phyloP scores from a whole-genome alignment of 139 green algal genomes.

The Micractinium conductrix region DNA sequence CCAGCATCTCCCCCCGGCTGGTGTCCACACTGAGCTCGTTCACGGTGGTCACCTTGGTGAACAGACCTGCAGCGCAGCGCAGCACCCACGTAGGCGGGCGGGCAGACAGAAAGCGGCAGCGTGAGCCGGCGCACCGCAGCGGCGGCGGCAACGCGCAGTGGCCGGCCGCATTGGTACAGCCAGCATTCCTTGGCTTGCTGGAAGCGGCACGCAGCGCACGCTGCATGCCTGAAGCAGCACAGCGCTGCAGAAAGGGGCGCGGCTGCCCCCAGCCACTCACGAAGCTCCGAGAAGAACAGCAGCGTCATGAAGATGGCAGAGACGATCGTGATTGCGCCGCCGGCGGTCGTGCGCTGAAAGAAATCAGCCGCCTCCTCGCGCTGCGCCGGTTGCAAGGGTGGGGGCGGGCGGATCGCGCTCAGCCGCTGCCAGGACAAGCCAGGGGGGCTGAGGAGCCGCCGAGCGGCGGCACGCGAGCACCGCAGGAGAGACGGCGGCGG shows the following conservation, averaged over 20 bases:
- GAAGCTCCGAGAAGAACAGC: slow-evolving; percentile 93
- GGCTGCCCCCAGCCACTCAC: slow-evolving; percentile 75
- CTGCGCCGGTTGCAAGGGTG: no score
- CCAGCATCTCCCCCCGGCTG: slow-evolving; percentile 83
- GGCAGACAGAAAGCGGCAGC: not conserved
- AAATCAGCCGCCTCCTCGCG: slow-evolving; percentile 91
- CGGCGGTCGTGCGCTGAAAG: slow-evolving; percentile 83
- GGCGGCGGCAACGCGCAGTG: no score
- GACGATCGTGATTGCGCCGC: slow-evolving; percentile 94
- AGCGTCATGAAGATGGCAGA: slow-evolving; percentile 87
- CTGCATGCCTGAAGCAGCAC: no score
- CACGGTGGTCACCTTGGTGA: slow-evolving; percentile 64
- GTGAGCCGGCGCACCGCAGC: no score
- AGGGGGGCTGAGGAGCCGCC: not conserved
- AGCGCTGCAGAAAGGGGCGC: no score
- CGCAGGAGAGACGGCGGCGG: not conserved
- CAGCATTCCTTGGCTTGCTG: not conserved
- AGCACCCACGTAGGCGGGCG: not conserved
- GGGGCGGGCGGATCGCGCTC: no score
- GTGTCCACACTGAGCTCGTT: slow-evolving; percentile 93
- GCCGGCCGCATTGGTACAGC: no score
- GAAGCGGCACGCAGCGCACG: not conserved
- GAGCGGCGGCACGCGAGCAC: no score
- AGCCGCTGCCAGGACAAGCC: no score
- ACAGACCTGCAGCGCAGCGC: slow-evolving; percentile 69